phyloP scores from a whole-genome alignment of 2,329 filamentous ascomycete species.

The Aspergillus intermedius region DNA sequence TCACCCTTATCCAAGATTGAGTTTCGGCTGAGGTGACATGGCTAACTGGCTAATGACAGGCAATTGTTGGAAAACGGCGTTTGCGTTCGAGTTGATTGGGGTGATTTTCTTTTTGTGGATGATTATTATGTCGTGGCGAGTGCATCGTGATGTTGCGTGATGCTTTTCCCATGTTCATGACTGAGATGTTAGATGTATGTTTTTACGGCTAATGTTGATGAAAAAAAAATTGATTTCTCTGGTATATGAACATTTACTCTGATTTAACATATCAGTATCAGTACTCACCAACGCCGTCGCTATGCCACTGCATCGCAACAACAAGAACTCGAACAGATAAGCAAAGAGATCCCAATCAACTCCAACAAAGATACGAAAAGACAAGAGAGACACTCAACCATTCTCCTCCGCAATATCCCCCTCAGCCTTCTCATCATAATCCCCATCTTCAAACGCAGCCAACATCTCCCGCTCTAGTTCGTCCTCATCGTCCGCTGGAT shows the following conservation, averaged over 20 bases:
- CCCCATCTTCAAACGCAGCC: slow-evolving; percentile 50
- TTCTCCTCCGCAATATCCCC: slow-evolving; percentile 29
- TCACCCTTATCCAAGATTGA: not conserved
- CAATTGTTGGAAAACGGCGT: slow-evolving; percentile 57
- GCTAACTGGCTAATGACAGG: slow-evolving; percentile 27
- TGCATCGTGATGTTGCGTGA: slow-evolving; percentile 31
- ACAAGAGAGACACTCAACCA: slow-evolving; percentile 14
- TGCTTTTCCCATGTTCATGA: slow-evolving; percentile 8
- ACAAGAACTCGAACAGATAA: slow-evolving; percentile 7
- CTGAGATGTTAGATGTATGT: not conserved
- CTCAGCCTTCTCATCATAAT: slow-evolving; percentile 30
- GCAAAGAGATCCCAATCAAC: not conserved
- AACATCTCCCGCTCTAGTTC: slow-evolving; percentile 51
- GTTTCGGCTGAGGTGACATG: not conserved
- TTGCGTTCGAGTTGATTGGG: slow-evolving; percentile 59
- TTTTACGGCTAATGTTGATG: not conserved
- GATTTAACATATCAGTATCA: not conserved
- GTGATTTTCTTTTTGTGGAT: slow-evolving; percentile 61
- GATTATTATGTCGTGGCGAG: slow-evolving; percentile 56
- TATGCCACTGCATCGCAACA: slow-evolving; percentile 27
- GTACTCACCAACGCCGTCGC: slow-evolving; percentile 19
- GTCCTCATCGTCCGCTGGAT: slow-evolving; percentile 40
- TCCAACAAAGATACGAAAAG: not conserved
- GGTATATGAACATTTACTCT: not conserved
- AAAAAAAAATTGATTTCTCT: not conserved